These are phyloP conservation scores for Auricularia heimuer DNA, from an alignment of 768 basidiomycete genomes.

Conservation along the genomic window DNA sequence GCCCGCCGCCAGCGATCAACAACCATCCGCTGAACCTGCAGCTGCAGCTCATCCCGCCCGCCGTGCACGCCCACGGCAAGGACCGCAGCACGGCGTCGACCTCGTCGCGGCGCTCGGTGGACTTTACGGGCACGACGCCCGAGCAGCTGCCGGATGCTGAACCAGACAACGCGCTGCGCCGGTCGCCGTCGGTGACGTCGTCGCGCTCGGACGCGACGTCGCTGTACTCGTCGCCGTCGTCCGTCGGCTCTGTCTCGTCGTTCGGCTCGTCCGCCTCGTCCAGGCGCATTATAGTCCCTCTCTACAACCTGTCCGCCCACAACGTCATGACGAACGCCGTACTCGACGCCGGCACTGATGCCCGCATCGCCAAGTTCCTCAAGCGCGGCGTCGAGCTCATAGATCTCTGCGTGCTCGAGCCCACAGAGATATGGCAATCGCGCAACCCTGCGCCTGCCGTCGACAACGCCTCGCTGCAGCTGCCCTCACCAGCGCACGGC, in stretches of 20 bases:
- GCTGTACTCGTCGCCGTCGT: slow-evolving; percentile 27
- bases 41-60: slow-evolving; percentile 78
- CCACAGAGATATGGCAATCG: slow-evolving; percentile 58
- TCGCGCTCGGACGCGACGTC: slow-evolving; percentile 41
- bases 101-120: slow-evolving; percentile 35
- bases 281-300: slow-evolving; percentile 70
- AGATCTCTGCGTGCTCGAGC: slow-evolving; percentile 69
- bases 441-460: neutral
- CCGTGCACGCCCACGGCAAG: slow-evolving; percentile 24
- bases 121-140: slow-evolving; percentile 26
- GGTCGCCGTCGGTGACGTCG: slow-evolving; percentile 24
- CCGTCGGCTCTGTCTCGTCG: slow-evolving; percentile 18
- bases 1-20: slow-evolving; percentile 76
- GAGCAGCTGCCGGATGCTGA: slow-evolving; percentile 21
- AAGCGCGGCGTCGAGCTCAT: slow-evolving; percentile 69
- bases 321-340: slow-evolving; percentile 80
- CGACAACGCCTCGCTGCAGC: neutral
- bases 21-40: slow-evolving; percentile 86
- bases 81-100: slow-evolving; percentile 23
- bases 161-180: slow-evolving; percentile 6
- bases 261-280: slow-evolving; percentile 32
- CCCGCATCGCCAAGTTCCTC: slow-evolving; percentile 68
- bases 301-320: slow-evolving; percentile 83
- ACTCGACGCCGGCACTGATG: slow-evolving; percentile 81
- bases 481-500: neutral